Base-by-base conservation (phyloP, 331 rosid genomes). In the Telfairia occidentalis region DNA sequence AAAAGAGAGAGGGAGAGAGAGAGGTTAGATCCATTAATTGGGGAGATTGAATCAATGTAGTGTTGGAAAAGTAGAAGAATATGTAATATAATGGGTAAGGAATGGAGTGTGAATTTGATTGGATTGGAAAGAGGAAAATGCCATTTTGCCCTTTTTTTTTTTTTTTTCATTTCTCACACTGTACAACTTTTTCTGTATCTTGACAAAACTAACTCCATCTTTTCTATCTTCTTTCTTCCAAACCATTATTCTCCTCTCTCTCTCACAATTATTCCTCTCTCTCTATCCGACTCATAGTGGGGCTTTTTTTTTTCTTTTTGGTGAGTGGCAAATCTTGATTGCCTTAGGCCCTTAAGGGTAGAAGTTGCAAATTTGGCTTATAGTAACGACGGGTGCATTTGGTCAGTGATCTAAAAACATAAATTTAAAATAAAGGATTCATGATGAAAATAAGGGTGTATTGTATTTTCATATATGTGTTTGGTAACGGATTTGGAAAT, bases 81-180 rank as follows among this genome's bases (percentile, higher is more conserved):
- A 60, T 15, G 1, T 29, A 26, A 58, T 21, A 53, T 52, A 1
- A 53, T 76, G 42, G 93, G 78, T 80, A 65, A 65, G 78, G 84
- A 89, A 89, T 90, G 67, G 72, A 1, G 40, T 59, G 42, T 66
- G 76, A 40, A 38, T 66, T 66, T 66, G 50, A 19, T 66, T 76
- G 79, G 80, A 73, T 76, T 81, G 81, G 80, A 80, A 65, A 66
- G 79, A 82, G 75, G 81, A 85, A 85, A 89, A 83, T 78, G 86
- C 82, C 84, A 76, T 69, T 30, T 78, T 55, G 43, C 84, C 74
- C 48, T 78, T 74, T 38, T 21, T 67, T 52, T 63, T 28, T 11
- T 15, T 74, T n/a, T 4, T 6, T 13, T 0, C 8, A 28, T 60
- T 60, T 23, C 69, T 15, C 69, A 19, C 37, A 65, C 2, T 4